phyloP scores from a whole-genome alignment of 331 rosid genomes.

The Cydonia oblonga region DNA sequence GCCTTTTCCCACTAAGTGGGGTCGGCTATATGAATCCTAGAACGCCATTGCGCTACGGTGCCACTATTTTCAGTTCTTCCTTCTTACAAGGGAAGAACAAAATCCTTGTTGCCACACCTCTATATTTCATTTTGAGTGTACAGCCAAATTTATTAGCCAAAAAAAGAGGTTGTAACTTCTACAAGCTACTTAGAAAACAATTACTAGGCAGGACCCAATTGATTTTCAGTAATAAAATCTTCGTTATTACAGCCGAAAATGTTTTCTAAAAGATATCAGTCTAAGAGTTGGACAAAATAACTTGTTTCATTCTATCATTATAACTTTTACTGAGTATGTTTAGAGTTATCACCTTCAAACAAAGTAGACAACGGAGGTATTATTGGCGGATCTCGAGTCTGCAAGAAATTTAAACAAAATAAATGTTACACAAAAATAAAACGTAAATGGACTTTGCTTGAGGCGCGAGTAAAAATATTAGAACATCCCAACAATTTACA shows the following conservation, averaged over 20 bases:
- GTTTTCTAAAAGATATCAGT: not conserved
- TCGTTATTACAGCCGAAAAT: not conserved
- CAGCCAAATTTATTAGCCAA: not conserved
- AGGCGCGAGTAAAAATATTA: no score
- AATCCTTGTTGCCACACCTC: not conserved
- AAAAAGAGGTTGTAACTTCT: not conserved
- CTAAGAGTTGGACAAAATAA: not conserved
- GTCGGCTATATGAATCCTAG: no score
- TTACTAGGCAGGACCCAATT: not conserved
- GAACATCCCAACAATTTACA: no score
- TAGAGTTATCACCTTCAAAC: constrained; percentile 13
- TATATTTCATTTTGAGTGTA: not conserved
- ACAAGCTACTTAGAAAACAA: not conserved
- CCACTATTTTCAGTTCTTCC: not conserved
- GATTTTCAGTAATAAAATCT: not conserved
- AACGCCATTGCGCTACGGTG: no score
- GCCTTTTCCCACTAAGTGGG: no score
- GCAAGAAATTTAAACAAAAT: not conserved
- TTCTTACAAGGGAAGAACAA: not conserved
- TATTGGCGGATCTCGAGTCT: constrained; percentile 10
- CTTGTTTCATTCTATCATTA: not conserved
- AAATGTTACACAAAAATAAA: not conserved
- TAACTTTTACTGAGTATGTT: not conserved
- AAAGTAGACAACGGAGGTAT: constrained; percentile 1
- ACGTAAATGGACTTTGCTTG: not conserved